Evolutionary conservation across 169 alveolate species (phyloP).

Genomic region (Miamiensis avidus): DNA sequence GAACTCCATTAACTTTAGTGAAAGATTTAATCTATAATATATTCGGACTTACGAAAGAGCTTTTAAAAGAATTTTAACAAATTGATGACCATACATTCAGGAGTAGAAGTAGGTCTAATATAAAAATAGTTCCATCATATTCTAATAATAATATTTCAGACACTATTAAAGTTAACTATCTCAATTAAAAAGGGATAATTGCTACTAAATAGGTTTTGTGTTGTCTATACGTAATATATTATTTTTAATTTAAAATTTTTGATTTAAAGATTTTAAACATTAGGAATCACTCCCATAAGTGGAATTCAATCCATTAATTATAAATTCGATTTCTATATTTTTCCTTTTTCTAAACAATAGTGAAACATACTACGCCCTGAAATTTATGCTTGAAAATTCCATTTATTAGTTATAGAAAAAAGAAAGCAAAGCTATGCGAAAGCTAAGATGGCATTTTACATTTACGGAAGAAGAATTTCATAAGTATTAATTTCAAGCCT

Average conservation of each 20-base stretch:
- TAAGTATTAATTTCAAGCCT: background rate
- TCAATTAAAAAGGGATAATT: too few relatives aligned
- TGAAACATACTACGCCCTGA: constrained; percentile 30
- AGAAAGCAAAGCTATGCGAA: background rate
- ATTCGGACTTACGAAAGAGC: background rate
- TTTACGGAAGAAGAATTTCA: background rate
- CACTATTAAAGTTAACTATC: too few relatives aligned
- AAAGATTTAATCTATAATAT: background rate
- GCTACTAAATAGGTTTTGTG: background rate
- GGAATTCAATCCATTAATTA: constrained; percentile 43
- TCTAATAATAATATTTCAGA: background rate
- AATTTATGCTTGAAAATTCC: constrained; percentile 45
- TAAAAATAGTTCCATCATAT: background rate
- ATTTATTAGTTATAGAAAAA: constrained; percentile 1
- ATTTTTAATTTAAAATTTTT: too few relatives aligned
- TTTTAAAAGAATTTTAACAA: background rate
- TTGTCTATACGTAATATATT: background rate
- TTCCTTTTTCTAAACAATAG: constrained; percentile 33
- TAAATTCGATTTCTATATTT: constrained; percentile 15
- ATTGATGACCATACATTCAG: background rate
- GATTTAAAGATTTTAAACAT: too few relatives aligned
- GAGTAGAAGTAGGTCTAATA: background rate
- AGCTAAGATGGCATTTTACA: background rate
- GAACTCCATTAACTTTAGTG: background rate
- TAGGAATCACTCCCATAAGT: background rate